Percentiles rank a stretch among this genome's conserved stretches.
Evolutionary conservation across 225 moss, liverwort and hornwort genomes (phyloP).

Genomic region (Marchantia polymorpha): DNA sequence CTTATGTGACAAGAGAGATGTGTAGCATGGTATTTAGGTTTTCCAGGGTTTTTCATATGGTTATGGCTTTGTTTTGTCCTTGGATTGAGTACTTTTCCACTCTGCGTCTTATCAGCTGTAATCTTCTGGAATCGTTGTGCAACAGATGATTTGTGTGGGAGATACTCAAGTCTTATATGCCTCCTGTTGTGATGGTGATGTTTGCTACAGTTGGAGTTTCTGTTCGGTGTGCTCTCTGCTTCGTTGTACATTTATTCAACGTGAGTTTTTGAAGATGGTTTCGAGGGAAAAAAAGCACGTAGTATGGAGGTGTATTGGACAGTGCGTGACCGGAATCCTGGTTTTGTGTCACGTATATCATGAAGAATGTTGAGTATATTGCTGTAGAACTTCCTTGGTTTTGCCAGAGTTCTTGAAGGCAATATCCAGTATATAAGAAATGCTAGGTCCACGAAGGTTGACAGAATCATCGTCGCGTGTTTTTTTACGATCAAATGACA

Average conservation of each 20-base stretch:
- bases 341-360: background rate
- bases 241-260: slow-evolving; percentile 75
- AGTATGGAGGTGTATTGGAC: slow-evolving; percentile 15
- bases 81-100: background rate
- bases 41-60: background rate
- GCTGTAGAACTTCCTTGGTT: background rate
- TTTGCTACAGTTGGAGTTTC: slow-evolving; percentile 59
- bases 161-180: slow-evolving; percentile 7
- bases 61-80: background rate
- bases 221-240: slow-evolving; percentile 66
- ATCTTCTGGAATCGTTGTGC: background rate
- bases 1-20: background rate
- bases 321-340: background rate
- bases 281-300: background rate
- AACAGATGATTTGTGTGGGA: background rate
- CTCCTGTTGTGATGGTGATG: slow-evolving; percentile 3
- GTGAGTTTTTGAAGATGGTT: slow-evolving; percentile 45
- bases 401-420: background rate
- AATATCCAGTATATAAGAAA: background rate
- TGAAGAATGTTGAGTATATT: background rate
- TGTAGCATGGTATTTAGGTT: background rate
- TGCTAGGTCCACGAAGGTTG: background rate
- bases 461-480: background rate
- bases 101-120: background rate
- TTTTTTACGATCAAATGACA: background rate